Base-by-base conservation (phyloP, 306 rosid genomes). In the Malus fusca region DNA sequence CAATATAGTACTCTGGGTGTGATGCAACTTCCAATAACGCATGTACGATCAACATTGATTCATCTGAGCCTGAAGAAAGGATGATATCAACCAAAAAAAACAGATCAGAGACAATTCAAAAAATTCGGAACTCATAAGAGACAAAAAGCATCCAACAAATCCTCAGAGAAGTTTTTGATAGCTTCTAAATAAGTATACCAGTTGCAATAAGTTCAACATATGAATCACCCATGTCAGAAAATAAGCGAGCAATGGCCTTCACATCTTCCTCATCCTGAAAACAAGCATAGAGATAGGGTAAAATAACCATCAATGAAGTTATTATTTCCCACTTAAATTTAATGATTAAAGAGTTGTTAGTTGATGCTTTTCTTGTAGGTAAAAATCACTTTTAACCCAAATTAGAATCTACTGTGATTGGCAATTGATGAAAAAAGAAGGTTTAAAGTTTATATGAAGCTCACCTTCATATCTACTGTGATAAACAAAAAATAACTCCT, bases 151-250 rank as follows among this genome's bases (percentile, higher is more conserved):
- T 65, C 76, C 62, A 81, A 75, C 51, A 74, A 23, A 79, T 73
- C 62, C 73, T 71, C 46, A 51, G 40, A 55, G 53, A 64, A 68
- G 25, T 28, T 69, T 51, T 44, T 30, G 7, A 67, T 33, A 33
- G 63, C 35, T 60, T 52, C 55, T 14, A 74, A 37, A 66, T 42
- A 59, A 15, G 59, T 48, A 58, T 89, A 96, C 99, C 98, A 79
- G 93, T 86, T 42, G 98, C 94, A 61, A 96, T 96, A 77, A 96
- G 83, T 71, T 92, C 98, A 71, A 96, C 98, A 40, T 92, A 96
- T 56, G 98, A 92, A 86, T 96, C 98, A 64, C 99, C 99, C 99
- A 96, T 92, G 88, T 92, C 99, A 18, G 99, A 93, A 89, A 90
- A 96, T 80, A 96, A 88, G 80, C 98, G 91, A 75, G 96, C 97